Evolutionary conservation across 306 rosid genomes (phyloP).

Genomic region (Echinosophora koreensis): DNA sequence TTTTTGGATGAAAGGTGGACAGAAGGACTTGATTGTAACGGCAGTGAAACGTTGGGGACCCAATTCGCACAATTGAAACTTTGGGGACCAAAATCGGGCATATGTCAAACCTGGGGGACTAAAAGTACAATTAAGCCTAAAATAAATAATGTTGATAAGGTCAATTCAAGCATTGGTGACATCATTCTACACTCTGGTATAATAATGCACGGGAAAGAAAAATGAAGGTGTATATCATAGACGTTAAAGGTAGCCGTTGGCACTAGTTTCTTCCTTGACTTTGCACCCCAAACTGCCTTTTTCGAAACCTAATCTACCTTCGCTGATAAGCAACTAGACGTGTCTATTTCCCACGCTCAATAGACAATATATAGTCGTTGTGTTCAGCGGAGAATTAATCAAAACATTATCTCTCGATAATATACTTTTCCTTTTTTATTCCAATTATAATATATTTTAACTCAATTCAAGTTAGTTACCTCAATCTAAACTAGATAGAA

Average conservation of each 20-base stretch:
- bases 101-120: no score
- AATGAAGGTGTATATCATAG: not conserved
- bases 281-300: not conserved
- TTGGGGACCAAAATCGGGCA: no score
- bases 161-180: not conserved
- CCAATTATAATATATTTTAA: no score
- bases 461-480: no score
- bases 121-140: no score
- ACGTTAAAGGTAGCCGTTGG: conserved; percentile 30
- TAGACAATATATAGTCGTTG: not conserved
- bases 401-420: not conserved
- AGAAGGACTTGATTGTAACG: no score
- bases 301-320: conserved; percentile 7
- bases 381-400: not conserved
- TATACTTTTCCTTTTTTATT: no score
- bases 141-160: conserved; percentile 3
- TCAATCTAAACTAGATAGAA: no score
- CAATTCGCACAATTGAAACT: no score
- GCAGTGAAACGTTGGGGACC: no score
- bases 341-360: not conserved
- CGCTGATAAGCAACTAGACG: conserved; percentile 1
- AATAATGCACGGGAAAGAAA: not conserved
- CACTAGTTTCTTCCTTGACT: conserved; percentile 18
- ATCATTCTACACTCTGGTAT: not conserved
- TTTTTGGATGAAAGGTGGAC: no score